phyloP scores from a whole-genome alignment of 1,284 basidiomycete species.

The Volvariella volvacea region DNA sequence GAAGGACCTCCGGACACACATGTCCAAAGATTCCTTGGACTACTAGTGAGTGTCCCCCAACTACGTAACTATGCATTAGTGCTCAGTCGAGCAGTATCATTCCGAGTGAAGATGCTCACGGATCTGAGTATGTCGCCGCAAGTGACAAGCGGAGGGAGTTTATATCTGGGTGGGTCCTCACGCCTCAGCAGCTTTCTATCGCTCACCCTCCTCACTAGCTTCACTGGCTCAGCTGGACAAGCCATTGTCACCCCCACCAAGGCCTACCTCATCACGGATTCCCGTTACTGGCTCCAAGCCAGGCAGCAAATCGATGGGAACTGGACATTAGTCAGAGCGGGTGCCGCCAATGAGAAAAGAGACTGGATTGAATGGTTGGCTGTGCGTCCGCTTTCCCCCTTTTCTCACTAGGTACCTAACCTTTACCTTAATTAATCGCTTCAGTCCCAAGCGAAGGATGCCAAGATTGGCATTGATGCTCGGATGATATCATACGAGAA shows the following conservation, averaged over 20 bases:
- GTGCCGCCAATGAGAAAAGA: slow-evolving; percentile 47
- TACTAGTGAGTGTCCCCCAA: slow-evolving; percentile 65
- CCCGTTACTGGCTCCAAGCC: slow-evolving; percentile 88
- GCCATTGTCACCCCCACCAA: slow-evolving; percentile 66
- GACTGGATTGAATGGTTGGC: slow-evolving; percentile 79
- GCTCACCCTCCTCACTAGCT: slow-evolving; percentile 38
- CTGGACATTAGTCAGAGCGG: slow-evolving; percentile 74
- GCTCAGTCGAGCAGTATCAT: slow-evolving; percentile 32
- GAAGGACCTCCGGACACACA: slow-evolving; percentile 58
- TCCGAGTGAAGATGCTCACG: slow-evolving; percentile 84
- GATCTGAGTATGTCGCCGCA: slow-evolving; percentile 79
- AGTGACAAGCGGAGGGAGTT: slow-evolving; percentile 80
- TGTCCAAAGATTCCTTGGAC: slow-evolving; percentile 71
- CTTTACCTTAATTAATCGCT: slow-evolving; percentile 2
- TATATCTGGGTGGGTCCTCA: slow-evolving; percentile 64
- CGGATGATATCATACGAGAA: slow-evolving; percentile 78
- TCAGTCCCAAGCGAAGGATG: slow-evolving; percentile 45
- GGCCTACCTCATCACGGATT: slow-evolving; percentile 80
- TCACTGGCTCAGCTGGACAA: slow-evolving; percentile 81
- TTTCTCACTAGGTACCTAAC: background rate
- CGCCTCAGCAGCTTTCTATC: background rate
- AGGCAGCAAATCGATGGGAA: slow-evolving; percentile 68
- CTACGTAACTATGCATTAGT: slow-evolving; percentile 4
- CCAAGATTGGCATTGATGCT: slow-evolving; percentile 82
- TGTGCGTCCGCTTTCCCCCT: slow-evolving; percentile 27